Evolutionary conservation across 2,329 filamentous ascomycete species (phyloP), one percentile per base, ranked within the genome.

Genomic region (Pseudopyricularia javanii): DNA sequence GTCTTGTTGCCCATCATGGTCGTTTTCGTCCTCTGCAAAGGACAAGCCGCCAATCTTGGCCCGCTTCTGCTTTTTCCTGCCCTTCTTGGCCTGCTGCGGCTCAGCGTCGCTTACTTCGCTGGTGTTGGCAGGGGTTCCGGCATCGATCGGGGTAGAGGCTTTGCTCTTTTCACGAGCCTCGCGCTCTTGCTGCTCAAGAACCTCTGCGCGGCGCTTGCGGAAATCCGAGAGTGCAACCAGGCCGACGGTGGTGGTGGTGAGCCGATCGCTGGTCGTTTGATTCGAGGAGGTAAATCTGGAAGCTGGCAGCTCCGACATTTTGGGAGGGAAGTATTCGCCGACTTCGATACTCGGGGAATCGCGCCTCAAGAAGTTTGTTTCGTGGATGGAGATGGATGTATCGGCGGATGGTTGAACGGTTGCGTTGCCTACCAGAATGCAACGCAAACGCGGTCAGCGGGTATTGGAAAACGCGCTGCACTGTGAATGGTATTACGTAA

Each of bases 151-250:
- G 47, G 74, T 75, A 47, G 71, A 69, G 54, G 68, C 66, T 54
- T 59, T 62, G 56, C 62, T 60, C 61, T 61, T 40, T 59, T 88
- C 85, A 62, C 83, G 82, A 12, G 81, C 84, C 62, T 93, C 88
- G 62, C 86, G 81, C 63, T 93, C 88, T 63, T 93, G 91, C 64
- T 88, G 84, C 67, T 96, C 91, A 49, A 95, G 74, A n/a, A 91
- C 88, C 68, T 96, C 89, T 60, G 90, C 91, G 68, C 91, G 88
- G 55, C 93, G 84, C 72, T 98, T 97, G 68, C 91, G 89, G 68
- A 95, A 97, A 65, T 97, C 93, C 58, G 88, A 89, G 45, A 96
- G 83, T 54, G 88, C 82, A 52, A 97, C 91, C 3, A 98, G 83
- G 40, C 93, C 93, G 59, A 96, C 90, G 0, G 89, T 95, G 63